Base-by-base conservation (phyloP, 345 rosid species). In the Aquilaria malaccensis region DNA sequence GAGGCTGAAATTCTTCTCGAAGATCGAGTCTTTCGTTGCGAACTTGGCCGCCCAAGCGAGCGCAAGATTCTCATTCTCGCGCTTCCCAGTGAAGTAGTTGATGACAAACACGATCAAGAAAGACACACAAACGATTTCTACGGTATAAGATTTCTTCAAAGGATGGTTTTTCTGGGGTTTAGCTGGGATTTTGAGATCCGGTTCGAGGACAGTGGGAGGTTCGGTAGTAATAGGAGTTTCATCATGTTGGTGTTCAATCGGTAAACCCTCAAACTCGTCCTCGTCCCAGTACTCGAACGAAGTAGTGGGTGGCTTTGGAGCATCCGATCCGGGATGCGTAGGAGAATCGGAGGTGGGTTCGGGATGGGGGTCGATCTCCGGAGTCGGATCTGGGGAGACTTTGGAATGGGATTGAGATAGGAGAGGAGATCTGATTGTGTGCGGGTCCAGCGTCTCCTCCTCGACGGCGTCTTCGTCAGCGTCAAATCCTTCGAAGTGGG, bases 401-500 rank as follows among this genome's bases (percentile, higher is more conserved):
- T 70, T 49, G 22, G 85, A 66, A 7, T 81, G 77, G 30, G 93
- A 83, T 46, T 75, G 80, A 9, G 93, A 87, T 30, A 93, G 6
- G 6, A 81, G 81, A 63, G 85, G 83, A 54, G 90, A 77, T 71
- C 71, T 71, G 72, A 81, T 77, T 2, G 80, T 67, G 60, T 64
- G 74, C 60, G 66, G 80, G 45, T 83, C 77, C 10, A 71, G 50
- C 45, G 74, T 47, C 15, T 82, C 81, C 41, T 72, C 81, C 11
- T 81, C 83, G 3, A 67, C 48, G 52, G 61, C 64, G 52, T 81
- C 85, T 51, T 81, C 88, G 31, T 89, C 97, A 32, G 84, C 94
- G n/a, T 93, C 98, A 58, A 93, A 93, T 9, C 98, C 98, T 81
- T 93, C 98, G 72, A 93, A 93, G 73, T 89, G 94, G 43, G 98